Evolutionary conservation across 2,329 filamentous ascomycete species (phyloP).

Genomic region (Bipolaris sorokiniana): DNA sequence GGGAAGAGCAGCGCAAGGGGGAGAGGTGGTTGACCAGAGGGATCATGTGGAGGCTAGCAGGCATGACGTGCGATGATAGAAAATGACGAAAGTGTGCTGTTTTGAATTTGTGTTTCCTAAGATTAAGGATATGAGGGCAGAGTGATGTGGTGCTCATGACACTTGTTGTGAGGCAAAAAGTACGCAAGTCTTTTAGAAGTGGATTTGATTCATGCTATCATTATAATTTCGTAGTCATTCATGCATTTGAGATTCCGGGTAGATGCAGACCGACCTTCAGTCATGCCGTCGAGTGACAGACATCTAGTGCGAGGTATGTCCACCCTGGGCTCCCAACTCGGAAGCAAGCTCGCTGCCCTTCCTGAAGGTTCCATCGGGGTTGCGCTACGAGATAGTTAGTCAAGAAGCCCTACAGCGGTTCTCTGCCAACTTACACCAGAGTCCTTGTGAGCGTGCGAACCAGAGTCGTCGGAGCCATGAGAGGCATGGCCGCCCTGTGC

Average conservation of each 20-base stretch:
- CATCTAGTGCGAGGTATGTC: slow-evolving; percentile 32
- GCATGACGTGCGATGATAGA: not conserved
- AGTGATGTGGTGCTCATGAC: not conserved
- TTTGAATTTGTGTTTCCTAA: not conserved
- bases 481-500: slow-evolving; percentile 45
- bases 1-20: not conserved
- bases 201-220: not conserved
- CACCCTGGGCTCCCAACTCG: slow-evolving; percentile 44
- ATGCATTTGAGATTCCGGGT: not conserved
- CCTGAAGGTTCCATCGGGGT: slow-evolving; percentile 53
- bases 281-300: not conserved
- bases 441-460: slow-evolving; percentile 15
- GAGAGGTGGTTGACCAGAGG: not conserved
- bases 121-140: not conserved
- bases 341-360: slow-evolving; percentile 45
- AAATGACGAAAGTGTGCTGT: not conserved
- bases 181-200: not conserved
- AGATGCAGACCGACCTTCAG: not conserved
- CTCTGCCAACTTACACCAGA: slow-evolving; percentile 29
- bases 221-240: not conserved
- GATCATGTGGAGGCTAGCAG: not conserved
- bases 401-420: slow-evolving; percentile 41
- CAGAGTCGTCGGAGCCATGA: slow-evolving; percentile 23
- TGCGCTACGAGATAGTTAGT: slow-evolving; percentile 45
- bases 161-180: not conserved